Base-by-base conservation (phyloP, 306 rosid species). In the Vigna nakashimae region DNA sequence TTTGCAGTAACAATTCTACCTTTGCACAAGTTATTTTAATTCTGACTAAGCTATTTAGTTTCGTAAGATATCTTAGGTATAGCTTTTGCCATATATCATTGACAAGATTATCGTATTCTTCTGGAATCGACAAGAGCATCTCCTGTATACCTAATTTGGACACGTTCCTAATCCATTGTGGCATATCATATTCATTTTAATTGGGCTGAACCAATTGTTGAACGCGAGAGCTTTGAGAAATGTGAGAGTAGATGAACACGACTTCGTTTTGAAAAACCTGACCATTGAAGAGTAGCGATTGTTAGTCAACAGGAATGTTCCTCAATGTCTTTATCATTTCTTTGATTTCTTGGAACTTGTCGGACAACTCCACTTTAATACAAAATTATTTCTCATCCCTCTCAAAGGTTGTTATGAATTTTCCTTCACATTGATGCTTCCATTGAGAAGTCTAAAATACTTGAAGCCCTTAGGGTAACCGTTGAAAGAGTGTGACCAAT, bases 251-350 rank as follows among this genome's bases (percentile, higher is more conserved):
- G 16, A 11, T 10, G 15, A 56, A 1, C 8, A 10, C 0, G 34
- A 2, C 34, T 0, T 56, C 34, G 63, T 56, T 22, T 7, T 69
- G 68, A 7, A 92, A 90, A 68, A 74, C 16, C 16, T 65, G 78
- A 67, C 90, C 84, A 1, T 92, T 80, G 80, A 90, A 90, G 82
- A 90, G 66, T 7, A 92, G 66, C 43, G 88, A 82, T 71, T 92
- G 95, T 8, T 71, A 78, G 20, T 85, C 20, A 28, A 81, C 26
- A 46, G 91, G 90, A 18, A 92, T 87, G 20, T 9, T 16, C 18
- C 1, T 51, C 8, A 1, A 84, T 52, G 83, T 89, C n/a, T 85
- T 65, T 10, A 91, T 69, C 87, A 82, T 91, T 53, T 86, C 87
- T 79, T 91, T 91, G 84, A 89, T 85, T 28, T 88, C 91, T 1